These are phyloP conservation scores for Blastocystis hominis DNA, from an alignment of 352 stramenopile species.

Conservation along the genomic window DNA sequence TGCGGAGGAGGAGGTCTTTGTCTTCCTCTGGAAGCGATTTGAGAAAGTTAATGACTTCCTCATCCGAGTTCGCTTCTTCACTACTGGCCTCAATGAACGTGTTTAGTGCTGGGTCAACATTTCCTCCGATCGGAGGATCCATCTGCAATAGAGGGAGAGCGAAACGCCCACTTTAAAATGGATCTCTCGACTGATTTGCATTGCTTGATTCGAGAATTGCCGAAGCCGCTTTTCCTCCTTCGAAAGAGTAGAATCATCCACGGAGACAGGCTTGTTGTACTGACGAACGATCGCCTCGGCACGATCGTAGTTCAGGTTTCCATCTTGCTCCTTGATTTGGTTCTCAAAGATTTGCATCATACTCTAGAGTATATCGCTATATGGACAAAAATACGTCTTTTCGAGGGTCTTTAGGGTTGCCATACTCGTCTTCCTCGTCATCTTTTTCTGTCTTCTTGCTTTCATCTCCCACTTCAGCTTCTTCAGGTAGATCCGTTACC, in stretches of 20 bases:
- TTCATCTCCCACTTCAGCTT: neutral
- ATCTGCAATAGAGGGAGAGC: neutral
- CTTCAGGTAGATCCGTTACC: neutral
- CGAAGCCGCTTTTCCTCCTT: neutral
- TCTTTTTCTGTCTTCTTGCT: too few species aligned
- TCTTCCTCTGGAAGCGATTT: neutral
- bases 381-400: neutral
- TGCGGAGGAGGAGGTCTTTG: neutral
- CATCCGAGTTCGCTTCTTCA: neutral
- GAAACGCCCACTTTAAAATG: neutral
- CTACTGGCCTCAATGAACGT: slow-evolving; percentile 8
- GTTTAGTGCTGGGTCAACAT: slow-evolving; percentile 26
- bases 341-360: neutral
- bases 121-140: slow-evolving; percentile 19
- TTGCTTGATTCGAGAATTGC: slow-evolving; percentile 14
- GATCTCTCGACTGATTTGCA: slow-evolving; percentile 26
- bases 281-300: neutral
- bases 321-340: slow-evolving; percentile 20
- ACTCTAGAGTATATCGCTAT: neutral
- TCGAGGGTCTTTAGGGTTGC: neutral
- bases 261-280: neutral
- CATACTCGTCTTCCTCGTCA: neutral
- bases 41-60: slow-evolving; percentile 21
- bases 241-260: neutral
- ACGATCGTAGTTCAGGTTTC: slow-evolving; percentile 43